A percentile compares a stretch with the other conserved stretches of the same genome.
Evolutionary conservation across 2,329 filamentous ascomycete genomes (phyloP).

Genomic region (Taxawa tesnikishii): DNA sequence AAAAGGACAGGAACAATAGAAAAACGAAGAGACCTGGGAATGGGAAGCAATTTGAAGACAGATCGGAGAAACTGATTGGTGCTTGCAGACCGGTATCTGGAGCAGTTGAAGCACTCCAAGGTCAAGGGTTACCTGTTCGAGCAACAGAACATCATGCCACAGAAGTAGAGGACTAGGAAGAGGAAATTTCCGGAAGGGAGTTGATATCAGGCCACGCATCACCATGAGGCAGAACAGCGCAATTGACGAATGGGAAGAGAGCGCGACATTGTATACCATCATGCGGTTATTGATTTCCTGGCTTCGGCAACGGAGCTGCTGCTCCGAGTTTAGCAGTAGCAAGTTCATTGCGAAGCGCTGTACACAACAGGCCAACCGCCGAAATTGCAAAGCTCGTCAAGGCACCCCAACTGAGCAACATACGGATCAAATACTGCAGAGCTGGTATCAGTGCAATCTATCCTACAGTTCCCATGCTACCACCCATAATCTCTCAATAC

Average conservation of each 20-base stretch:
- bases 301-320: no score
- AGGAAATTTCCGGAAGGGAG: neutral
- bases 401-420: no score
- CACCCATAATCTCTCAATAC: no score
- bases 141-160: conserved; percentile 61
- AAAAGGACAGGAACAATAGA: neutral
- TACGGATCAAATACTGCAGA: no score
- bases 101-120: conserved; percentile 63
- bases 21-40: neutral
- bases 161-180: conserved; percentile 19
- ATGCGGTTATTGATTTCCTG: no score
- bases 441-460: no score
- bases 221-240: neutral
- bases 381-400: no score
- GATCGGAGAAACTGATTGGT: neutral
- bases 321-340: no score
- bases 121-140: conserved; percentile 69
- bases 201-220: neutral
- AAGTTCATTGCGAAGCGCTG: no score
- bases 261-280: neutral
- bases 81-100: conserved; percentile 59
- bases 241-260: neutral
- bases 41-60: neutral
- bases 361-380: no score
- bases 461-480: no score